Conservation (phyloP, 176 grass and related monocot genomes). For the Phoenix dactylifera region DNA sequence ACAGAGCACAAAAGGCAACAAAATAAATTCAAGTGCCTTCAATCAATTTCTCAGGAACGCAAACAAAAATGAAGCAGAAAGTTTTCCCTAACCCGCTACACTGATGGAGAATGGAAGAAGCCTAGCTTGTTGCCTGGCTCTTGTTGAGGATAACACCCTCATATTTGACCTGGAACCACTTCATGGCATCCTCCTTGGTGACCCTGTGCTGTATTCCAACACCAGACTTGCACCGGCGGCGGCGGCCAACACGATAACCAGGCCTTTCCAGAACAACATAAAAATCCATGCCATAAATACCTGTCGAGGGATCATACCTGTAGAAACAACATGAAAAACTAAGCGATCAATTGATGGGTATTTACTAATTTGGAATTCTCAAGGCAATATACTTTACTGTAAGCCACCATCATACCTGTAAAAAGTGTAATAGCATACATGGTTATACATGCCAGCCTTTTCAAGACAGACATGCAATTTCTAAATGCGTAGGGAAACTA, state of each 20-base stretch:
- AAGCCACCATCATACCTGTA: neutral
- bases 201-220: constrained; percentile 55
- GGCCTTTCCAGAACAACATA: constrained; percentile 41
- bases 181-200: constrained; percentile 63
- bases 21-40: too few relatives aligned
- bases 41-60: too few relatives aligned
- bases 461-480: too few relatives aligned
- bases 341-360: neutral
- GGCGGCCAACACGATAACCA: constrained; percentile 43
- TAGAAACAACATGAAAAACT: neutral
- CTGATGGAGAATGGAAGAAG: too few relatives aligned
- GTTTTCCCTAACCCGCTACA: too few relatives aligned
- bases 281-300: constrained; percentile 66
- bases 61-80: too few relatives aligned
- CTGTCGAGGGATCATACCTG: constrained; percentile 56
- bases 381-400: neutral
- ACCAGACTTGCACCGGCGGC: constrained; percentile 49
- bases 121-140: constrained; percentile 14
- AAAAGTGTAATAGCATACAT: too few relatives aligned
- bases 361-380: neutral
- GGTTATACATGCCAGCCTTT: too few relatives aligned
- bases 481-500: too few relatives aligned
- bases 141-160: constrained; percentile 68
- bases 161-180: constrained; percentile 72
- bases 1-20: too few relatives aligned